Evolutionary conservation across 352 stramenopile genomes (phyloP).

Genomic region (Globisporangium ultimum): DNA sequence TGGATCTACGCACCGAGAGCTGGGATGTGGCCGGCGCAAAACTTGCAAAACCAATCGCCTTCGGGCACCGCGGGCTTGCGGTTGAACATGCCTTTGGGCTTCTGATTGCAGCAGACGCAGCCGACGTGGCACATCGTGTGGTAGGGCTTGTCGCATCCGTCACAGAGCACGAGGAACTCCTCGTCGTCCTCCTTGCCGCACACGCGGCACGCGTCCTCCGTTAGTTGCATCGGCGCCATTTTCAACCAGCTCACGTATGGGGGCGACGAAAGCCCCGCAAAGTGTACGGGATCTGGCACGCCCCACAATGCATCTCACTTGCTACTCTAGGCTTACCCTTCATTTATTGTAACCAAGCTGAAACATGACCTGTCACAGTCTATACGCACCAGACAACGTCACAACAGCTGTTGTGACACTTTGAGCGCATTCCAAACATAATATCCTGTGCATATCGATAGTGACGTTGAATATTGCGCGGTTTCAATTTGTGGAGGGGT

Average conservation of each 20-base stretch:
- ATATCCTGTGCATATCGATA: conserved; percentile 1
- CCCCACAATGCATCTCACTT: not conserved
- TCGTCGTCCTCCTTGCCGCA: conserved; percentile 74
- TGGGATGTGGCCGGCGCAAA: conserved; percentile 63
- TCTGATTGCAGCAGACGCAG: conserved; percentile 75
- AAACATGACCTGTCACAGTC: not conserved
- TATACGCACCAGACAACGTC: not conserved
- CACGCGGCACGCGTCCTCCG: conserved; percentile 75
- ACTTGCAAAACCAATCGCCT: conserved; percentile 87
- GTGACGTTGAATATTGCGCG: not conserved
- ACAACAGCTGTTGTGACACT: no score
- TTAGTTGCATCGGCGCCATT: conserved; percentile 27
- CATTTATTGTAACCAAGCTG: not conserved
- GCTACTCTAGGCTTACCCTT: not conserved
- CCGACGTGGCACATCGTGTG: conserved; percentile 71
- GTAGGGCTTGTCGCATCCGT: conserved; percentile 74
- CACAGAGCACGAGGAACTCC: conserved; percentile 75
- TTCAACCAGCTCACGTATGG: not conserved
- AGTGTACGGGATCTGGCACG: not conserved
- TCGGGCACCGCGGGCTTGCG: conserved; percentile 73
- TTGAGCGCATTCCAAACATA: not conserved
- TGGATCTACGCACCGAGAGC: conserved; percentile 30
- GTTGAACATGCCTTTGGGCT: conserved; percentile 76
- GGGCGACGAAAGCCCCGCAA: not conserved
- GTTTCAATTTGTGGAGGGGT: conserved; percentile 2